These are phyloP conservation scores for Yarrowia sp. DNA, from an alignment of 805 yeast species.

Conservation along the genomic window DNA sequence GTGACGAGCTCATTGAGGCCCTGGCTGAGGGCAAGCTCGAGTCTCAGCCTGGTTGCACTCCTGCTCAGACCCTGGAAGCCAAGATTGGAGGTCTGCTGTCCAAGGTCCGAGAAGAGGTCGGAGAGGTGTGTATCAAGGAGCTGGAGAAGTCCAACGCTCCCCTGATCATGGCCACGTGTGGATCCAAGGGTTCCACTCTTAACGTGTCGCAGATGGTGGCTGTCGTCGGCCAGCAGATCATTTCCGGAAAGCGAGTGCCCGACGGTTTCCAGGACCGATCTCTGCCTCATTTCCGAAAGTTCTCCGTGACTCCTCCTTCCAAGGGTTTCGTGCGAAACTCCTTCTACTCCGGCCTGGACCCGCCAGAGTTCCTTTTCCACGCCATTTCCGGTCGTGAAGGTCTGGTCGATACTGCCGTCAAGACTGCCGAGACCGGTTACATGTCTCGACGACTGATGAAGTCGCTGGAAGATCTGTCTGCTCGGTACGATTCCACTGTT, in stretches of 20 bases:
- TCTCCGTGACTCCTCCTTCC: constrained; percentile 94
- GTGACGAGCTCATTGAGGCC: constrained; percentile 82
- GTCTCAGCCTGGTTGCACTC: constrained; percentile 98
- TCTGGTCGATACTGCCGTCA: constrained; percentile 97
- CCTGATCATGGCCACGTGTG: constrained; percentile 98
- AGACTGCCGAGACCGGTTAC: constrained; percentile 98
- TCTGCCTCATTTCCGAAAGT: constrained; percentile 92
- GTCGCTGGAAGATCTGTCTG: constrained; percentile 91
- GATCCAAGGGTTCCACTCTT: constrained; percentile 96
- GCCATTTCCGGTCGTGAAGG: constrained; percentile 99
- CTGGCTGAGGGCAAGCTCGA: constrained; percentile 85
- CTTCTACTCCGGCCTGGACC: constrained; percentile 87
- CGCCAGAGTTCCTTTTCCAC: constrained; percentile 96
- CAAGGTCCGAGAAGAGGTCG: constrained; percentile 97
- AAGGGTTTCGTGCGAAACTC: constrained; percentile 98
- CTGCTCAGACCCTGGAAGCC: constrained; percentile 96
- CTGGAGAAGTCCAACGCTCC: constrained; percentile 91
- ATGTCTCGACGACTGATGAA: constrained; percentile 98
- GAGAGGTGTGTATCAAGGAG: constrained; percentile 94
- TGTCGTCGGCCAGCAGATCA: constrained; percentile 98
- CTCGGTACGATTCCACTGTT: constrained; percentile 90
- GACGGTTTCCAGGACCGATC: constrained; percentile 99
- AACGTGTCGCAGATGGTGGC: constrained; percentile 99
- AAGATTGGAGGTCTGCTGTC: constrained; percentile 94
- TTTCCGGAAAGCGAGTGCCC: constrained; percentile 97